Evolutionary conservation across 2,329 filamentous ascomycete genomes (phyloP), one percentile per base, ranked within the genome.

Genomic region (Sclerotinia trifoliorum): DNA sequence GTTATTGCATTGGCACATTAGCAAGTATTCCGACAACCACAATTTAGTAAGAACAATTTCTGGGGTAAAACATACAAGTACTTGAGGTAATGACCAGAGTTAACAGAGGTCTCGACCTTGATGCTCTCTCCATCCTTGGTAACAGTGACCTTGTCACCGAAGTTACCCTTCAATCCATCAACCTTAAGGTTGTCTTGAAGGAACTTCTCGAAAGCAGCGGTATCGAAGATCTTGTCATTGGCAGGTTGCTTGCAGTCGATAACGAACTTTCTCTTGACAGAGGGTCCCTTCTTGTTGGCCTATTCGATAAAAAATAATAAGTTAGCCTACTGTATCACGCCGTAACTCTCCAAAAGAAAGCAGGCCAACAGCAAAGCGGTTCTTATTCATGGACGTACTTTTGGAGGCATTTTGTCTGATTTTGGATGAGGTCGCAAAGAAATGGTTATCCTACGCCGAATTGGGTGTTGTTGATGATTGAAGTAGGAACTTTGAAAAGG

Each of bases 131-230:
- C 93, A 79, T 89, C 84, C 88, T 96, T 92, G 80, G 88, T 89
- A 86, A 99, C 95, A 81, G 88, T 85, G 80, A 99, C 89, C 81
- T 86, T 88, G 80, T 98, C 95, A 81, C 95, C 95, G 77, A 99
- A 91, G 90, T 99, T 98, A 78, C 94, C 94, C 80, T 94, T 94
- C 81, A 93, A 94, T 85, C 94, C 94, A 77, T 97, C 95, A 78
- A 99, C 93, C 92, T 99, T 99, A 90, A 99, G 96, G 85, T 92
- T 93, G 85, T 98, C 95, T 88, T 97, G 94, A 74, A 99, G 92
- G 91, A 99, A 99, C 90, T 98, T 98, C 86, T 97, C 94, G 83
- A 99, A 99, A 77, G 94, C 94, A 79, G 92, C 89, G 82, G 97
- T 90, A 83, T 99, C 95, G 89, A 99, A 98, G 89, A 99, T 99